A percentile compares a stretch with the other conserved stretches of the same genome.
Conservation (phyloP, 2,329 filamentous ascomycete species). For the Botrytis elliptica region DNA sequence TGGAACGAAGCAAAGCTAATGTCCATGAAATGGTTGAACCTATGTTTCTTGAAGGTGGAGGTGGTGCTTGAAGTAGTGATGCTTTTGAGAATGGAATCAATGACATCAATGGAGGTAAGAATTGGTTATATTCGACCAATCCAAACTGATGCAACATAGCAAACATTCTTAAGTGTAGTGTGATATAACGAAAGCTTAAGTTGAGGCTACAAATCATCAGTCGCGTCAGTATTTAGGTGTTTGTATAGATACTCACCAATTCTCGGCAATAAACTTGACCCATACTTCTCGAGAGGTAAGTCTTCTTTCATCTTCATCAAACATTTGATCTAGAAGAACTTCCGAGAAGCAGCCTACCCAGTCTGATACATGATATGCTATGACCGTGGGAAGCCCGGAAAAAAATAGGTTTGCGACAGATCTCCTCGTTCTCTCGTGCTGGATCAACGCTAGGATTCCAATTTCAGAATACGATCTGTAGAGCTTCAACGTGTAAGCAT, state of each 20-base stretch:
- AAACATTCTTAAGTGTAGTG: constrained; percentile 37
- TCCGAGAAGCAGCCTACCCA: constrained; percentile 32
- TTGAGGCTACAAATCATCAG: constrained; percentile 33
- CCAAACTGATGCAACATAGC: constrained; percentile 38
- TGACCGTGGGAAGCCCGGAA: constrained; percentile 35
- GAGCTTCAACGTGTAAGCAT: constrained; percentile 30
- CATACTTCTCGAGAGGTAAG: constrained; percentile 23
- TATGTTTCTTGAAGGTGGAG: constrained; percentile 21
- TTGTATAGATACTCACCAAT: constrained; percentile 23
- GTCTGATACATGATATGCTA: constrained; percentile 35
- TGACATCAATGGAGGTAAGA: constrained; percentile 12
- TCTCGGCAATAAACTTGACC: constrained; percentile 19
- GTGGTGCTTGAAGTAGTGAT: constrained; percentile 34
- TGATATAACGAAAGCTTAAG: constrained; percentile 30
- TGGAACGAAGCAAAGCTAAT: constrained; percentile 24
- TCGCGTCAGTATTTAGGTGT: neutral
- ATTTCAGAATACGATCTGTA: constrained; percentile 36
- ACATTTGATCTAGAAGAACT: constrained; percentile 29
- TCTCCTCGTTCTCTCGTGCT: constrained; percentile 28
- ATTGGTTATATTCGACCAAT: constrained; percentile 27
- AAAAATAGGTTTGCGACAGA: constrained; percentile 31
- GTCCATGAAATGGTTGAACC: constrained; percentile 27
- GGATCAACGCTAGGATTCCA: constrained; percentile 33
- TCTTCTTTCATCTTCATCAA: constrained; percentile 28
- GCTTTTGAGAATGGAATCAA: constrained; percentile 33